phyloP scores from a whole-genome alignment of 2,329 filamentous ascomycete genomes.

The Nemania sp. region DNA sequence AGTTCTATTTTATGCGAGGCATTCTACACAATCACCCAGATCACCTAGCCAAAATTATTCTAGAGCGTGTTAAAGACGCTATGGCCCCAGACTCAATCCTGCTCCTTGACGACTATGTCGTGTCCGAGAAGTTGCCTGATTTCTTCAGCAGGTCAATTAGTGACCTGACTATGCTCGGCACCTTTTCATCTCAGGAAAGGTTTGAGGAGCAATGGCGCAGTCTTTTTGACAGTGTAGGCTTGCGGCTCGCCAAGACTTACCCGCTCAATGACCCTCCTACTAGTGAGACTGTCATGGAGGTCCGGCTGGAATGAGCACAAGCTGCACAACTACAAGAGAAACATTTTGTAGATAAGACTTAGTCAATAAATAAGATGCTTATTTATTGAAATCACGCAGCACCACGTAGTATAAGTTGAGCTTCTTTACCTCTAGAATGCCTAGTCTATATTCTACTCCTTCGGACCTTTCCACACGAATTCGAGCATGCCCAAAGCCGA shows the following conservation, averaged over 20 bases:
- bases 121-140: slow-evolving; percentile 13
- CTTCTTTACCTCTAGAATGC: too few species aligned
- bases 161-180: slow-evolving; percentile 29
- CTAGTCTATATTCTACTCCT: too few species aligned
- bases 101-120: slow-evolving; percentile 28
- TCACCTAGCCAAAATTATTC: slow-evolving; percentile 4
- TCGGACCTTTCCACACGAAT: too few species aligned
- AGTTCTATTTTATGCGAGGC: slow-evolving; percentile 27
- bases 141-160: slow-evolving; percentile 1
- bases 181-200: slow-evolving; percentile 20
- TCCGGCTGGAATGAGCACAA: background rate
- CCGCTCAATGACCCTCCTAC: background rate
- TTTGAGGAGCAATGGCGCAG: slow-evolving; percentile 16
- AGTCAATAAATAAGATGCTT: too few species aligned
- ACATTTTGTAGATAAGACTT: too few species aligned
- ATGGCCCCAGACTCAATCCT: slow-evolving; percentile 26
- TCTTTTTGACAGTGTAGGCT: slow-evolving; percentile 6
- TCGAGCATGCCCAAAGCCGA: too few species aligned
- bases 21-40: slow-evolving; percentile 27
- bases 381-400: too few species aligned
- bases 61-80: slow-evolving; percentile 10
- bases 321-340: too few species aligned
- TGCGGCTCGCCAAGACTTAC: slow-evolving; percentile 7
- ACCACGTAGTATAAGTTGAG: too few species aligned
- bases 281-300: background rate